Evolutionary conservation across 139 green algal species (phyloP), one percentile per base, ranked within the genome.

Genomic region (Cymbomonas tetramitiformis): DNA sequence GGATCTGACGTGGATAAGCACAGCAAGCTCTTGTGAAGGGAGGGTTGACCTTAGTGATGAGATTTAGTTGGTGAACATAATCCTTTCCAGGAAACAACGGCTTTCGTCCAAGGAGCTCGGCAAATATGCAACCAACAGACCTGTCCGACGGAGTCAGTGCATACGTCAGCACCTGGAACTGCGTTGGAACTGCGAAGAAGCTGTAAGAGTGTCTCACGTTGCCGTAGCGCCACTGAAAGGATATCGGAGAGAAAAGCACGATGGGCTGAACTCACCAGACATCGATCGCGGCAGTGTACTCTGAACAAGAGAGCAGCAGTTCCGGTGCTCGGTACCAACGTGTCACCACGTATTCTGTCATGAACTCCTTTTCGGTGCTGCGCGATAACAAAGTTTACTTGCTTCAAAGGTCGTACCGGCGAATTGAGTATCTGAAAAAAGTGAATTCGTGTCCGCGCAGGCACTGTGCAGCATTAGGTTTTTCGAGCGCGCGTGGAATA

Each of bases 281-380:
- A 48, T 82, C 74, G 54, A 82, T 82, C 28, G 74, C 73, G 29
- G 47, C 36, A 2, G 72, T 76, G 62, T 79, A 82, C 40, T 80
- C 68, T 2, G 73, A 55, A 62, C 68, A 80, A 2, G 64, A 76
- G n/a, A 82, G 65, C 30, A 82, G 57, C 39, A 82, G 62, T 55
- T 82, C 74, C 12, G 74, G 74, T 9, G 74, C 74, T 21, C 74
- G 67, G 58, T 82, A 82, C 74, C 74, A 82, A 9, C 74, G 54
- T 41, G 74, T 82, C 19, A 82, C 74, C 19, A 82, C 74, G 49
- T 82, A 82, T 58, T 82, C 74, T 2, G 74, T 80, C 73, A 82
- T 80, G 61, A 69, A 77, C 31, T 76, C 71, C 44, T 71, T 62
- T 38, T 79, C 69, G 25, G 31, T 47, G 24, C 48, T n/a, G n/a